phyloP scores from a whole-genome alignment of 441 rosid genomes.

The Populus hybrid region DNA sequence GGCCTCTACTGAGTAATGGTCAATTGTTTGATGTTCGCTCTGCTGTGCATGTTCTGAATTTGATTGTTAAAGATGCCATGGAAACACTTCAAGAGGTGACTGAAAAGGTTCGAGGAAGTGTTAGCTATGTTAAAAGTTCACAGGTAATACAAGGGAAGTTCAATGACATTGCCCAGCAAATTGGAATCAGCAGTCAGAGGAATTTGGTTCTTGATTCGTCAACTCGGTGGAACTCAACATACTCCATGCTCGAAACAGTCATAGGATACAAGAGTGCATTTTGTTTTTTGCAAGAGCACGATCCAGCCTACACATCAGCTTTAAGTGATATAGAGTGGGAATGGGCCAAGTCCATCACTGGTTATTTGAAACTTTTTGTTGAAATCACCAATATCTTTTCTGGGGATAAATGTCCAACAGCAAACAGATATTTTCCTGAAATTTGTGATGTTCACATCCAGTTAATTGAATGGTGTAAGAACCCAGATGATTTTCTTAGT shows the following conservation, averaged over 20 bases:
- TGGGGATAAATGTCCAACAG: constrained; percentile 62
- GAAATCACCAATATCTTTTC: constrained; percentile 62
- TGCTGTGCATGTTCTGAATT: constrained; percentile 61
- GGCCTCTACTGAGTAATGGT: constrained; percentile 53
- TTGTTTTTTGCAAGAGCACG: constrained; percentile 63
- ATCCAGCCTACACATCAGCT: constrained; percentile 47
- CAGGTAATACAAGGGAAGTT: constrained; percentile 61
- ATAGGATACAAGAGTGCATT: constrained; percentile 63
- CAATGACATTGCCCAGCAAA: constrained; percentile 67
- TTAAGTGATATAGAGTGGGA: constrained; percentile 82
- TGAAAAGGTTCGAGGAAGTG: constrained; percentile 69
- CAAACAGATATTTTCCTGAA: constrained; percentile 80
- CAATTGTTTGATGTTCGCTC: constrained; percentile 76
- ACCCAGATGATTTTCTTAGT: constrained; percentile 59
- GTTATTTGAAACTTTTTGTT: constrained; percentile 57
- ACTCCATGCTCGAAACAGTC: constrained; percentile 71
- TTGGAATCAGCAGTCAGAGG: constrained; percentile 59
- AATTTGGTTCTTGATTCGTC: constrained; percentile 63
- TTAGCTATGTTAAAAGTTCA: constrained; percentile 79
- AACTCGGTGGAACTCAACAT: constrained; percentile 69
- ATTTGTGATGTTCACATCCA: constrained; percentile 84
- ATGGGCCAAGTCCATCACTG: constrained; percentile 52
- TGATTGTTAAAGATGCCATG: constrained; percentile 63
- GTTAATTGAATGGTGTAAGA: constrained; percentile 89
- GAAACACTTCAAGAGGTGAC: constrained; percentile 60